A percentile compares a stretch with the other conserved stretches of the same genome.
Conservation (phyloP, 176 grass and related monocot genomes). For the Triticum aestivum region DNA sequence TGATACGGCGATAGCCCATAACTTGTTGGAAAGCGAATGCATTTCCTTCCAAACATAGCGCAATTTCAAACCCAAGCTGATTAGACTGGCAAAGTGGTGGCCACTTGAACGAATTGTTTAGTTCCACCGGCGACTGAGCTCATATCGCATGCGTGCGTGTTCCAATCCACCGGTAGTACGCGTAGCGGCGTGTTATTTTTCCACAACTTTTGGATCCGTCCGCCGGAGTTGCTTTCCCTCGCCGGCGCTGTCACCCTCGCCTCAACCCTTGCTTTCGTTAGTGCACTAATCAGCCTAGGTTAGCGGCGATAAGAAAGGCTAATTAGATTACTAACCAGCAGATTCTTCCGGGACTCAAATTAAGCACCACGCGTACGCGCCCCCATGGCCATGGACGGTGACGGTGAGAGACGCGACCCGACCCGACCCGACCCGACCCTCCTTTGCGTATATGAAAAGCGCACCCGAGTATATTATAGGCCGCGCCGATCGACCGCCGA, state of each 20-base stretch:
- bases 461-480: neutral
- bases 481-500: neutral
- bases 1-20: neutral
- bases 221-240: neutral
- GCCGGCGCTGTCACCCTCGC: neutral
- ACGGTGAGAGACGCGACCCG: neutral
- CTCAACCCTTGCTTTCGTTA: neutral
- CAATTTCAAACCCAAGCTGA: neutral
- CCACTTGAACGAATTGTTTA: neutral
- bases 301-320: neutral
- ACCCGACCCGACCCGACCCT: neutral
- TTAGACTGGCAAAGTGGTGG: too few species aligned
- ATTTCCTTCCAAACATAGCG: neutral
- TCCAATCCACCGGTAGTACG: neutral
- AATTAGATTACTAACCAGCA: neutral
- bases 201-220: neutral
- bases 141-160: too few species aligned
- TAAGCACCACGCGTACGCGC: neutral
- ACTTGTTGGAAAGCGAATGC: neutral
- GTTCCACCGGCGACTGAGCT: neutral
- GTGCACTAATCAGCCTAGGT: neutral
- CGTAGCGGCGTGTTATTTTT: neutral
- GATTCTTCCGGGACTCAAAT: neutral
- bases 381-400: neutral
- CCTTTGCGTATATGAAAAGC: slow-evolving; percentile 18